Base-by-base conservation (phyloP, 768 basidiomycete species). In the Filobasidium floriforme region DNA sequence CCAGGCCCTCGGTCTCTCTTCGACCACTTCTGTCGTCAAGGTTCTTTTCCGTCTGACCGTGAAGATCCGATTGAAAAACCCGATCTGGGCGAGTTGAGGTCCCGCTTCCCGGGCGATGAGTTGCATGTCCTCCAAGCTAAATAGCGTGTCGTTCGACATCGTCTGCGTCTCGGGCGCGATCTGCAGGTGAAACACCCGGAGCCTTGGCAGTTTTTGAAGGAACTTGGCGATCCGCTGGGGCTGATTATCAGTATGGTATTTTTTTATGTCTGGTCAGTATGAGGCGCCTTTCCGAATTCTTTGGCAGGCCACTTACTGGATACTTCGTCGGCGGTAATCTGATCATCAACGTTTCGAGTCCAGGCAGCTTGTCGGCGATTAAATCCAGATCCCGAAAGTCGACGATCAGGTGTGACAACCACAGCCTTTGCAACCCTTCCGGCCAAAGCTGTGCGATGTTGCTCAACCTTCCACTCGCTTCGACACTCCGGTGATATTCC, bases 21-120 rank as follows among this genome's bases (percentile, higher is more conserved):
- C 60, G 18, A 19, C 59, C 59, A 22, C 5, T n/a, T 57, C 32
- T n/a, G 32, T 26, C 2, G 37, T 41, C 41, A 11, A 32, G 26
- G 18, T 18, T 6, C 40, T 15, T 37, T 19, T 15, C 32, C 62
- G 55, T 29, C 51, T 41, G 24, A 68, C 67, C 26, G 57, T 43
- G 41, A 62, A 68, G 12, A 68, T 62, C 62, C 51, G 52, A 32
- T 63, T 63, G n/a, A 57, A 46, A 54, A 57, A 68, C 19, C 67
- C 67, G 32, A 68, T 68, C 59, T 68, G 67, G 18, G 59, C 62
- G 44, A 68, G 62, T 19, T 60, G 22, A 4, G 62, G 41, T 11
- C 62, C 62, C n/a, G 62, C 63, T 52, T 26, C 41, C 19, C 49
- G n/a, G 4, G 67, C 67, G 19, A 68, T 59, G 9, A 22, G 12